Evolutionary conservation across 495 filamentous ascomycete species (phyloP).

Genomic region (Aspergillus bertholletiae): DNA sequence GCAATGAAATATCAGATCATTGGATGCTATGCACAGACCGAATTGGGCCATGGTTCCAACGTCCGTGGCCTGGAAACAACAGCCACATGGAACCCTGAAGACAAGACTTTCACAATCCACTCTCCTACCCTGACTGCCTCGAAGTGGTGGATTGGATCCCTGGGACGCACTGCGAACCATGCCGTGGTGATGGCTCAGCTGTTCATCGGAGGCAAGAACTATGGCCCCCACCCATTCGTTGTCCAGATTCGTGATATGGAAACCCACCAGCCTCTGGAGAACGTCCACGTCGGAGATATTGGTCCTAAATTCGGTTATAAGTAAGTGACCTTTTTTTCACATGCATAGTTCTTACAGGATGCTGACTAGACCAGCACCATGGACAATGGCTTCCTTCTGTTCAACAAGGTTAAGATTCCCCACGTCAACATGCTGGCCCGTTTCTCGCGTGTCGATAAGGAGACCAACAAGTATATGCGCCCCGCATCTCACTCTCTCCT

Average conservation of each 20-base stretch:
- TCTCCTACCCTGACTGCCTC: constrained; percentile 63
- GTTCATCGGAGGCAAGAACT: constrained; percentile 57
- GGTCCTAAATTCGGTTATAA: constrained; percentile 72
- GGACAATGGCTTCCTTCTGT: constrained; percentile 73
- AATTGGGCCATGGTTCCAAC: constrained; percentile 71
- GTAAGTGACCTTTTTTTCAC: constrained; percentile 16
- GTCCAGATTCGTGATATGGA: constrained; percentile 68
- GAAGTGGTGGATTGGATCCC: constrained; percentile 79
- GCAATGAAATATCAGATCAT: constrained; percentile 64
- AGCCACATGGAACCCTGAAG: constrained; percentile 63
- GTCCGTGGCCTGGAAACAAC: constrained; percentile 72
- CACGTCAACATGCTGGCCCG: constrained; percentile 66
- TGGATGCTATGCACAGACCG: constrained; percentile 76
- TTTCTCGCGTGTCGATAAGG: constrained; percentile 58
- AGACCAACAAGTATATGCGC: constrained; percentile 58
- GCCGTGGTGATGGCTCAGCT: constrained; percentile 74
- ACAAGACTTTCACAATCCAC: constrained; percentile 67
- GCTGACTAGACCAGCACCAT: constrained; percentile 48
- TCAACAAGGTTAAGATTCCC: constrained; percentile 67
- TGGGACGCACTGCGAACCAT: constrained; percentile 70
- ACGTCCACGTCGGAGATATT: constrained; percentile 69
- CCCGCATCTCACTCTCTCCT: constrained; percentile 61
- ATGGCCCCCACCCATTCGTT: constrained; percentile 73
- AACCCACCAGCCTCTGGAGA: constrained; percentile 67
- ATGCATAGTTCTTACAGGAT: neutral